Evolutionary conservation across 495 filamentous ascomycete species (phyloP).

Genomic region (Neurospora sp.): DNA sequence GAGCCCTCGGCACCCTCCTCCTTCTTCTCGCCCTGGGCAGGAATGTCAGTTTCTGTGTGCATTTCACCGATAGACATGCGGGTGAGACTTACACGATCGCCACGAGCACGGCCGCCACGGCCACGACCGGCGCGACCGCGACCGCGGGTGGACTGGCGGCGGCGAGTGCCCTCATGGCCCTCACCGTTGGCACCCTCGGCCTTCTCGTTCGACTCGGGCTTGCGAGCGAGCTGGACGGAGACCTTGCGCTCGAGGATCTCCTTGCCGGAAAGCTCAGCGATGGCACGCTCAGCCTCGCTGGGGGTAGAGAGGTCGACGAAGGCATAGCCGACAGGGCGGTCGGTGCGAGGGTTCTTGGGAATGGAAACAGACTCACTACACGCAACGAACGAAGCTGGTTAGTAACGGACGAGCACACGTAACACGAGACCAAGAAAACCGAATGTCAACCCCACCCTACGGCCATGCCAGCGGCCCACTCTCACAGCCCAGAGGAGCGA

Average conservation of each 20-base stretch:
- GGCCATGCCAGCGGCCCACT: neutral
- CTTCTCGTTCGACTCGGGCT: conserved; percentile 82
- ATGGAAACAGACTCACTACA: conserved; percentile 95
- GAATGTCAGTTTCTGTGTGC: conserved; percentile 8
- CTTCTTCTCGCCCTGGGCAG: conserved; percentile 33
- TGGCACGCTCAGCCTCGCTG: conserved; percentile 86
- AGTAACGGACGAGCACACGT: conserved; percentile 5
- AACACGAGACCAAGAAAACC: neutral
- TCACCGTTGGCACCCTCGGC: conserved; percentile 56
- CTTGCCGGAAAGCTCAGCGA: conserved; percentile 88
- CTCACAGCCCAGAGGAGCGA: neutral
- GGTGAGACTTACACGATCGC: conserved; percentile 44
- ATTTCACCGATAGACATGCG: neutral
- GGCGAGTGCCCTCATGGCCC: conserved; percentile 64
- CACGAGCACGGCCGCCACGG: conserved; percentile 61
- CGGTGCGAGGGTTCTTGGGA: conserved; percentile 96
- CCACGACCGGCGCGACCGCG: conserved; percentile 69
- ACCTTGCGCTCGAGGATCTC: conserved; percentile 97
- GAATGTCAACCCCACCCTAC: neutral
- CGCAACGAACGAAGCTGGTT: conserved; percentile 5
- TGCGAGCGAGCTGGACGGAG: conserved; percentile 94
- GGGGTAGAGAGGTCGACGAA: conserved; percentile 97
- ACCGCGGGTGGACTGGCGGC: conserved; percentile 59
- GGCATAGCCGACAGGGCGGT: conserved; percentile 95
- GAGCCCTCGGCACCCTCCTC: conserved; percentile 40